phyloP scores from a whole-genome alignment of 1,284 basidiomycete genomes.

The Leccinum fallax region DNA sequence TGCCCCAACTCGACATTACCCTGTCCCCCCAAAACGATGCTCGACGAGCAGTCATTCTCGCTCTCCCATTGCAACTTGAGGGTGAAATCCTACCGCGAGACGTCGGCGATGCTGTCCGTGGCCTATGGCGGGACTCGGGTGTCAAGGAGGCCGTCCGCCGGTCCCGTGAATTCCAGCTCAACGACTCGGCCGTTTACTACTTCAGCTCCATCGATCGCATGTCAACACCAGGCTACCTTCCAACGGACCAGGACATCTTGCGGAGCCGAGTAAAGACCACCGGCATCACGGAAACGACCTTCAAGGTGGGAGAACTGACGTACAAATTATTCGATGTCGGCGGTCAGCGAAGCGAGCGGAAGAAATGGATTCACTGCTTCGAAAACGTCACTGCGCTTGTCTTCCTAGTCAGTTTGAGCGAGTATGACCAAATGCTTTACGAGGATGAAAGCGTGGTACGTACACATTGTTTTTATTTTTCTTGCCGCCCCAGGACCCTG shows the following conservation, averaged over 20 bases:
- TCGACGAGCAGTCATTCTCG: conserved; percentile 76
- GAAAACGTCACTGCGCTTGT: conserved; percentile 96
- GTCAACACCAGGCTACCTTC: conserved; percentile 74
- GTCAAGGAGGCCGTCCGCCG: conserved; percentile 85
- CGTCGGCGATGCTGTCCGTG: conserved; percentile 80
- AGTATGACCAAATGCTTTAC: conserved; percentile 94
- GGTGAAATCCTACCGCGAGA: conserved; percentile 76
- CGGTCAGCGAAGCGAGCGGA: conserved; percentile 91
- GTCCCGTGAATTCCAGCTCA: conserved; percentile 93
- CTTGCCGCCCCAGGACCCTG: conserved; percentile 10
- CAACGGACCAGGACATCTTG: conserved; percentile 94
- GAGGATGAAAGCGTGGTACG: conserved; percentile 91
- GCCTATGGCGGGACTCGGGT: conserved; percentile 88
- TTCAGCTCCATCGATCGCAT: conserved; percentile 92
- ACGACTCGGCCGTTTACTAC: conserved; percentile 95
- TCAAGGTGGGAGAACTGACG: conserved; percentile 90
- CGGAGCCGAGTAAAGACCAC: conserved; percentile 95
- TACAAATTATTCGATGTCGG: conserved; percentile 95
- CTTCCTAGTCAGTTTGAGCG: conserved; percentile 90
- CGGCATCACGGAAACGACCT: conserved; percentile 94
- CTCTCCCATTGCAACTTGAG: conserved; percentile 87
- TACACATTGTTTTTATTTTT: conserved; percentile 23
- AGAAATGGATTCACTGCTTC: conserved; percentile 97
- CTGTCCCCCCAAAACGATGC: conserved; percentile 73
- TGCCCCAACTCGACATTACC: conserved; percentile 64